A percentile compares a stretch with the other conserved stretches of the same genome.
Conservation (phyloP, 2,329 filamentous ascomycete genomes). For the Fonsecaea erecta region DNA sequence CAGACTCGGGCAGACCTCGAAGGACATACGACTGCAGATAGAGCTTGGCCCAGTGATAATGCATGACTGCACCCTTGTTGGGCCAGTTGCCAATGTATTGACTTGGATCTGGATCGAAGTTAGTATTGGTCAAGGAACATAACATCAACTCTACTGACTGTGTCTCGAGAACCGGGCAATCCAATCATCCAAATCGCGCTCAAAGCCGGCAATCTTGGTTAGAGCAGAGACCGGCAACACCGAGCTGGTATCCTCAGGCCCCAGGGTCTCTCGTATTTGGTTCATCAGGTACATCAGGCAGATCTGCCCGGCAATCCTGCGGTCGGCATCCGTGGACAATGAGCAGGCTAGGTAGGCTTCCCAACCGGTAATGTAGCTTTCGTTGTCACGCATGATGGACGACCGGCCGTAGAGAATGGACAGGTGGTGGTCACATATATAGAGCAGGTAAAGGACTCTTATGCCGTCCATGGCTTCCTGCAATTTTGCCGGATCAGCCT, state of each 20-base stretch:
- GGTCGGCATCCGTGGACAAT: conserved; percentile 43
- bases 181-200: conserved; percentile 48
- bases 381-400: conserved; percentile 49
- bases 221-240: conserved; percentile 47
- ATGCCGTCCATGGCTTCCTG: conserved; percentile 42
- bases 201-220: conserved; percentile 47
- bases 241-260: conserved; percentile 45
- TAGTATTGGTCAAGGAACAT: conserved; percentile 4
- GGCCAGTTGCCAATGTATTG: conserved; percentile 56
- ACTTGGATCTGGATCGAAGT: conserved; percentile 46
- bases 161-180: conserved; percentile 38
- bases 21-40: conserved; percentile 57
- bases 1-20: conserved; percentile 52
- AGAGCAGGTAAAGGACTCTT: conserved; percentile 48
- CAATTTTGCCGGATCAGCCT: conserved; percentile 34
- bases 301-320: conserved; percentile 48
- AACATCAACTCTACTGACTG: conserved; percentile 25
- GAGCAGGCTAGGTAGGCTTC: conserved; percentile 43
- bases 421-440: conserved; percentile 52
- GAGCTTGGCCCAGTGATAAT: conserved; percentile 58
- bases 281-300: conserved; percentile 52
- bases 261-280: conserved; percentile 51
- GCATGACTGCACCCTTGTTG: conserved; percentile 55
- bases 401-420: conserved; percentile 52
- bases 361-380: conserved; percentile 43